Evolutionary conservation across 129 eudicot species (phyloP).

Genomic region (Heracleum sosnowskyi): DNA sequence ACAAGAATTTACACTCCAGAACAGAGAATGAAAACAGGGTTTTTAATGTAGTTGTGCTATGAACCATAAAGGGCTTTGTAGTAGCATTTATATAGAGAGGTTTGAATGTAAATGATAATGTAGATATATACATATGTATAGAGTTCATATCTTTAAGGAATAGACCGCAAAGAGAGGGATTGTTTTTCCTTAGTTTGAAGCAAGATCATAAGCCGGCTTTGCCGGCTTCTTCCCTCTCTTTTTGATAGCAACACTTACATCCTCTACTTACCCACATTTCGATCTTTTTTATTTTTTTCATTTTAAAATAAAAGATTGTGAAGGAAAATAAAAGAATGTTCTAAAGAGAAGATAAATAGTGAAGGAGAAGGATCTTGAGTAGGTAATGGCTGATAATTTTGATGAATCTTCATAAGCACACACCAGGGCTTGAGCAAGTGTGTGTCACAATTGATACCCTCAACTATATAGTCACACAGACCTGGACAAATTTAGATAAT

Average conservation of each 20-base stretch:
- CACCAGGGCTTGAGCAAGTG: background rate
- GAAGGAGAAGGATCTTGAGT: background rate
- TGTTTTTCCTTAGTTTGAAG: conserved; percentile 37
- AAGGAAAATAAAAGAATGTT: too few relatives aligned
- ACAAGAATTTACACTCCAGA: background rate
- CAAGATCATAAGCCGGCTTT: conserved; percentile 47
- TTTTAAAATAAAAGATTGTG: background rate
- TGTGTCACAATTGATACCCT: background rate
- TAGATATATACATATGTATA: too few relatives aligned
- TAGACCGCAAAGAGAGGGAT: conserved; percentile 45
- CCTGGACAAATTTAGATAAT: background rate
- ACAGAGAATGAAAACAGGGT: background rate
- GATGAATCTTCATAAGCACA: background rate
- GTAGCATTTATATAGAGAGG: too few relatives aligned
- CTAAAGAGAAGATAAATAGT: too few relatives aligned
- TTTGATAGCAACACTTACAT: conserved; percentile 33
- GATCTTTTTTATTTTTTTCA: background rate
- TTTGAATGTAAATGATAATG: background rate
- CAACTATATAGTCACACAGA: background rate
- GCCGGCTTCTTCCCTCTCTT: conserved; percentile 41
- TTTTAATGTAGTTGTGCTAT: too few relatives aligned
- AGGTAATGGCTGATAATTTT: background rate
- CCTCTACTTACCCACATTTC: background rate
- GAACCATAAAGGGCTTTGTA: too few relatives aligned
- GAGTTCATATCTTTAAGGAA: conserved; percentile 51